Evolutionary conservation across 345 rosid genomes (phyloP).

Genomic region (Mangifera indica): DNA sequence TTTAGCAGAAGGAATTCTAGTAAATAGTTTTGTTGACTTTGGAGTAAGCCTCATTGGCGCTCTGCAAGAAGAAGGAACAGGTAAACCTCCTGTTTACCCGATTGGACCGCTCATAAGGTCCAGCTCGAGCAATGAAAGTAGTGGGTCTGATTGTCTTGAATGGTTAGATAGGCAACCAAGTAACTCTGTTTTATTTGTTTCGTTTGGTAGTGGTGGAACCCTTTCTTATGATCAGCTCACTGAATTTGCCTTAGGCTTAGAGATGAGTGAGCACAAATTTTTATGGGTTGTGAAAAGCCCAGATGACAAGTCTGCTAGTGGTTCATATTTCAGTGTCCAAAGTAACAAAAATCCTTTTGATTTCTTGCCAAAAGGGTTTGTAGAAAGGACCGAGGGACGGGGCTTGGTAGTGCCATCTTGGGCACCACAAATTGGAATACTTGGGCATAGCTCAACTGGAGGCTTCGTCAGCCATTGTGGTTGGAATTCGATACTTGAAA

Average conservation of each 20-base stretch:
- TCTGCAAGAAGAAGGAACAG: conserved; percentile 19
- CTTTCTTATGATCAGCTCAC: conserved; percentile 17
- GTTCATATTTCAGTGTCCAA: conserved; percentile 15
- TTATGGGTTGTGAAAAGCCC: conserved; percentile 29
- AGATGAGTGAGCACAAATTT: conserved; percentile 25
- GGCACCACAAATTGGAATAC: conserved; percentile 35
- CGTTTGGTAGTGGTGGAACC: conserved; percentile 32
- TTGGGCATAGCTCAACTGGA: conserved; percentile 32
- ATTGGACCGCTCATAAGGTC: conserved; percentile 32
- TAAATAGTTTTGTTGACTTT: conserved; percentile 34
- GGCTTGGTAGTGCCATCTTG: conserved; percentile 32
- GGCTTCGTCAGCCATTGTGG: conserved; percentile 40
- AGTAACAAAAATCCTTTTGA: conserved; percentile 14
- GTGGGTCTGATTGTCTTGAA: conserved; percentile 14
- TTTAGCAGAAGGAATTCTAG: conserved; percentile 33
- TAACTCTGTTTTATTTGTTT: conserved; percentile 25
- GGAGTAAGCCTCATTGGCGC: conserved; percentile 26
- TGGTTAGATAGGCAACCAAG: conserved; percentile 30
- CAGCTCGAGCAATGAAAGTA: conserved; percentile 4
- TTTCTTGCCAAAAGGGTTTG: conserved; percentile 32
- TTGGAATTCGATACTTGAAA: conserved; percentile 35
- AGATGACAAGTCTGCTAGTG: conserved; percentile 10
- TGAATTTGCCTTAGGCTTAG: conserved; percentile 30
- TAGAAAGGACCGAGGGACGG: conserved; percentile 24
- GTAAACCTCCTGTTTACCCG: conserved; percentile 32